These are phyloP conservation scores for Toxicodendron radicans DNA, from an alignment of 345 rosid species.

Conservation along the genomic window DNA sequence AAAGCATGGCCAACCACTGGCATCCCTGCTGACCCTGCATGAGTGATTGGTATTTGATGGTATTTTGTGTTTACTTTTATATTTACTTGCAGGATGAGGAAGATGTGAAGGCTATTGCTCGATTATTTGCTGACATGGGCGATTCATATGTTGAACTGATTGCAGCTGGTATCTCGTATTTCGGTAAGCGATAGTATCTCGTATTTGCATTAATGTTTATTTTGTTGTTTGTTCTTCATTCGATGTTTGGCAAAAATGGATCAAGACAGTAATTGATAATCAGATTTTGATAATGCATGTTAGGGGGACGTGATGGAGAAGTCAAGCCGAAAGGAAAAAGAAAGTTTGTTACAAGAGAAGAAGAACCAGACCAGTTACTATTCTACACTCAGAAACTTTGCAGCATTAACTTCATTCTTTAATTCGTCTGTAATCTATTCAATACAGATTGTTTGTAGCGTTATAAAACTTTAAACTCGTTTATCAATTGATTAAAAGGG, in stretches of 20 bases:
- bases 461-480: neutral
- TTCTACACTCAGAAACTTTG: neutral
- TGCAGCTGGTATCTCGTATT: constrained; percentile 93
- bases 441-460: neutral
- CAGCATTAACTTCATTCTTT: neutral
- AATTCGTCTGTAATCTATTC: neutral
- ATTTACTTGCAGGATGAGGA: constrained; percentile 81
- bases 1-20: too few relatives aligned
- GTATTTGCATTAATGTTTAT: neutral
- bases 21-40: neutral
- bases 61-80: constrained; percentile 17
- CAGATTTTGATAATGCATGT: constrained; percentile 18
- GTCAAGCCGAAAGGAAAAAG: constrained; percentile 68
- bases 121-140: constrained; percentile 95
- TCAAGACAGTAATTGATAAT: neutral
- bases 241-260: neutral
- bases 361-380: constrained; percentile 84
- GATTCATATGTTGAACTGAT: constrained; percentile 96
- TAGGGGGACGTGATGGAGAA: constrained; percentile 76
- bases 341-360: constrained; percentile 84
- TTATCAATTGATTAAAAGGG: neutral
- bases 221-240: neutral
- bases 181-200: constrained; percentile 34
- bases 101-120: constrained; percentile 97
- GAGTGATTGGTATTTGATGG: neutral